Base-by-base conservation (phyloP, 768 basidiomycete genomes). In the Russula sp. region DNA sequence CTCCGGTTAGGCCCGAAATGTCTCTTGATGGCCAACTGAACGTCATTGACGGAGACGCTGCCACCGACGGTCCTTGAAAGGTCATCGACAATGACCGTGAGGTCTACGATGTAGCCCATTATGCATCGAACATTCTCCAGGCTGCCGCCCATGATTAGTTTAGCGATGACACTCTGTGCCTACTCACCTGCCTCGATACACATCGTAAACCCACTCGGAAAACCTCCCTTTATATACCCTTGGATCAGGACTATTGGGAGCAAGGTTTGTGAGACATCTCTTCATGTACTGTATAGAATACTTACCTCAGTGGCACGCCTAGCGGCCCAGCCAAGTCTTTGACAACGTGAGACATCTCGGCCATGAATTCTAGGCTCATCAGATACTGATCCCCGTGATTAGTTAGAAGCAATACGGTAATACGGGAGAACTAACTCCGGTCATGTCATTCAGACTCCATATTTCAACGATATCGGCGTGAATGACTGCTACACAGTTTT, bases 81-180 rank as follows among this genome's bases (percentile, higher is more conserved):
- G n/a, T 20, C 39, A n/a, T 60, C 20, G 6, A 50, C 13, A 39
- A 56, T 49, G 32, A 61, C 53, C 2, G 3, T 57, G 32, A 61
- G 47, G 38, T 57, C 29, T 42, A 61, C 10, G 22, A 61, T 57
- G 34, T 56, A 55, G 25, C 48, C 54, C 60, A 55, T 56, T 18
- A 61, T 18, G 39, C 56, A 58, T 35, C 22, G 48, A 4, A 58
- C 34, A 18, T 56, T 34, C 48, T 22, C 34, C 32, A 11, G 4
- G 10, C 60, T 58, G 20, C 16, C 20, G 6, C 13, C 9, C 38
- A 22, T 14, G 58, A 34, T 13, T 20, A 0, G 42, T 3, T 42
- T 14, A 3, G 7, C 29, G 14, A 18, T 3, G 11, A 6, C 13
- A 11, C 3, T 20, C 2, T 11, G 32, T 2, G 1, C 4, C 43